Conservation (phyloP, 345 rosid genomes). For the Lumnitzera racemosa region DNA sequence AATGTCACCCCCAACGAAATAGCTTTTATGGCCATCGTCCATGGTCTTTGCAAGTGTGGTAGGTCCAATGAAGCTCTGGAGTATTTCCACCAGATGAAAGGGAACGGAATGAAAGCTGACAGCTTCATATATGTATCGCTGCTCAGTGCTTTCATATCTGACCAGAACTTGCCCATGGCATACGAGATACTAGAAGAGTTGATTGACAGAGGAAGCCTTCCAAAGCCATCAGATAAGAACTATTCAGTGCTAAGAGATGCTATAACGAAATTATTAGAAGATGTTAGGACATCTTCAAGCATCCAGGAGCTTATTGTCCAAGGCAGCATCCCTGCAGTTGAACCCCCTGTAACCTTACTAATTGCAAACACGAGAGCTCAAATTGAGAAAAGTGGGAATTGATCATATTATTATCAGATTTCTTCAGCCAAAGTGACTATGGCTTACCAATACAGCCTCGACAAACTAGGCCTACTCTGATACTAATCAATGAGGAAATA, state of each 20-base stretch:
- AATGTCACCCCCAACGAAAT: constrained; percentile 44
- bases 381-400: too few relatives aligned
- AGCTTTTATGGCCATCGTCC: constrained; percentile 58
- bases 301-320: constrained; percentile 36
- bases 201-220: constrained; percentile 46
- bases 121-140: constrained; percentile 46
- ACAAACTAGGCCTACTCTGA: too few relatives aligned
- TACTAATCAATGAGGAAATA: too few relatives aligned
- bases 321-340: constrained; percentile 28
- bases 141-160: constrained; percentile 38
- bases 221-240: constrained; percentile 40
- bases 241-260: constrained; percentile 35
- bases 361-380: too few relatives aligned
- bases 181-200: constrained; percentile 55
- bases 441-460: too few relatives aligned
- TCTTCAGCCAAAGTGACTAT: too few relatives aligned
- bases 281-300: constrained; percentile 39
- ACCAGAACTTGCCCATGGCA: constrained; percentile 31
- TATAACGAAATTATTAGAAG: constrained; percentile 39
- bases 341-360: too few relatives aligned
- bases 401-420: too few relatives aligned
- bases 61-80: constrained; percentile 45
- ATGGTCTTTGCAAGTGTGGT: constrained; percentile 79
- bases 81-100: constrained; percentile 59
- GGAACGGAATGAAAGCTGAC: constrained; percentile 57